Percentiles rank a stretch among this genome's conserved stretches.
These are phyloP conservation scores for Xylariaceae sp. DNA, from an alignment of 2,329 filamentous ascomycete species.

Conservation along the genomic window DNA sequence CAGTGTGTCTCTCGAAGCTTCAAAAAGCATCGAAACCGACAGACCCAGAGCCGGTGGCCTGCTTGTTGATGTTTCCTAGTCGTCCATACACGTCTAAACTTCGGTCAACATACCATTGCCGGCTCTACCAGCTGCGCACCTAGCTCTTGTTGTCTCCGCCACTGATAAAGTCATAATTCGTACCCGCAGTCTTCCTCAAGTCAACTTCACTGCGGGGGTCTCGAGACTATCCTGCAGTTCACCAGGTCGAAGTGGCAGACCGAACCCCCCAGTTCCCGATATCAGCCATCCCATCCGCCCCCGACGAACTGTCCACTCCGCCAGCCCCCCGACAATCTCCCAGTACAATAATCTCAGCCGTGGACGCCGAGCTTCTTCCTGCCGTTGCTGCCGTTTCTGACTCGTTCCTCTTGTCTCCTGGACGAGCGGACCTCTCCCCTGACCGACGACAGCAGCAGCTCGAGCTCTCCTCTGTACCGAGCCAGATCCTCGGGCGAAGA, in stretches of 20 bases:
- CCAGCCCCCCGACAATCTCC: slow-evolving; percentile 44
- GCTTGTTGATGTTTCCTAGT: too few species aligned
- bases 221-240: slow-evolving; percentile 37
- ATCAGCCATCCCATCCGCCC: slow-evolving; percentile 54
- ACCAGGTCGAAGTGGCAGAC: slow-evolving; percentile 66
- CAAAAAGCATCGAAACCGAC: neutral
- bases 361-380: slow-evolving; percentile 18
- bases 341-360: slow-evolving; percentile 42
- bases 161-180: neutral
- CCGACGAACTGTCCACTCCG: slow-evolving; percentile 61
- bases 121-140: slow-evolving; percentile 1
- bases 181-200: slow-evolving; percentile 1
- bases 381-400: slow-evolving; percentile 10
- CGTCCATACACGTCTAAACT: too few species aligned
- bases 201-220: slow-evolving; percentile 34
- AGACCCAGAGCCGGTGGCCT: slow-evolving; percentile 8
- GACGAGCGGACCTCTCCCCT: slow-evolving; percentile 11
- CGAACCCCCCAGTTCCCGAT: slow-evolving; percentile 47
- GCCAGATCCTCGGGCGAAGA: slow-evolving; percentile 50
- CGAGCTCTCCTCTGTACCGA: slow-evolving; percentile 12
- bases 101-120: slow-evolving; percentile 10
- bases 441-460: slow-evolving; percentile 6
- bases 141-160: slow-evolving; percentile 2
- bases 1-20: slow-evolving; percentile 2
- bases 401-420: slow-evolving; percentile 7